A percentile compares a stretch with the other conserved stretches of the same genome.
These are phyloP conservation scores for Fraxinus sp. DNA, from an alignment of 305 asterid genomes.

Conservation along the genomic window DNA sequence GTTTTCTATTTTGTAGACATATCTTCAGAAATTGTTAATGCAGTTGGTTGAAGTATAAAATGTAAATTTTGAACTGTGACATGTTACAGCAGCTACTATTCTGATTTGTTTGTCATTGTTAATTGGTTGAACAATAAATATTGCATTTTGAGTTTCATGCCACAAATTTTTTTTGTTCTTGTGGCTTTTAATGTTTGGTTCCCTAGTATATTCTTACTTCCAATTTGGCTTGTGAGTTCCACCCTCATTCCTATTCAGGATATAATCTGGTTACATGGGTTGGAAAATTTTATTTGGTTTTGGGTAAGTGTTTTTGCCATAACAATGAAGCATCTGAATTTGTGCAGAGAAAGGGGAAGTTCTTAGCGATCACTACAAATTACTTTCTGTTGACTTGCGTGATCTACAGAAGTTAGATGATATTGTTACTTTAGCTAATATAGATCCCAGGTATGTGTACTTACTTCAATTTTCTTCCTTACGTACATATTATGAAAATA, in stretches of 20 bases:
- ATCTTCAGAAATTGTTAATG: background rate
- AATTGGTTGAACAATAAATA: background rate
- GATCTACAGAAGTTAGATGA: conserved; percentile 67
- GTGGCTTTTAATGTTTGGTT: background rate
- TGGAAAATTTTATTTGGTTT: conserved; percentile 8
- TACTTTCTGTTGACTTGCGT: conserved; percentile 87
- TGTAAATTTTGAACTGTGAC: background rate
- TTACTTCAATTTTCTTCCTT: conserved; percentile 24
- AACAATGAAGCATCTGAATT: conserved; percentile 26
- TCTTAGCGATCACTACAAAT: conserved; percentile 76
- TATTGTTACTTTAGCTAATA: conserved; percentile 61
- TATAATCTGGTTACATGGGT: background rate
- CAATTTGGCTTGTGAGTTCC: background rate
- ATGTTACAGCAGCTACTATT: background rate
- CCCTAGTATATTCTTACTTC: background rate
- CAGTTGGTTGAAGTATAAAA: background rate
- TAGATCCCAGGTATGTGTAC: conserved; percentile 77
- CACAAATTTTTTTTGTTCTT: background rate
- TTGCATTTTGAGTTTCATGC: background rate
- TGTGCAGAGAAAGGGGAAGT: conserved; percentile 93
- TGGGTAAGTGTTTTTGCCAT: conserved; percentile 4
- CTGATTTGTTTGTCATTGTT: background rate
- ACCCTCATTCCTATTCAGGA: background rate
- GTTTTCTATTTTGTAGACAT: background rate
- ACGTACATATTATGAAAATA: conserved; percentile 15